Evolutionary conservation across 208 protist genomes (phyloP), one percentile per base, ranked within the genome.

Genomic region (Leishmania mexicana): DNA sequence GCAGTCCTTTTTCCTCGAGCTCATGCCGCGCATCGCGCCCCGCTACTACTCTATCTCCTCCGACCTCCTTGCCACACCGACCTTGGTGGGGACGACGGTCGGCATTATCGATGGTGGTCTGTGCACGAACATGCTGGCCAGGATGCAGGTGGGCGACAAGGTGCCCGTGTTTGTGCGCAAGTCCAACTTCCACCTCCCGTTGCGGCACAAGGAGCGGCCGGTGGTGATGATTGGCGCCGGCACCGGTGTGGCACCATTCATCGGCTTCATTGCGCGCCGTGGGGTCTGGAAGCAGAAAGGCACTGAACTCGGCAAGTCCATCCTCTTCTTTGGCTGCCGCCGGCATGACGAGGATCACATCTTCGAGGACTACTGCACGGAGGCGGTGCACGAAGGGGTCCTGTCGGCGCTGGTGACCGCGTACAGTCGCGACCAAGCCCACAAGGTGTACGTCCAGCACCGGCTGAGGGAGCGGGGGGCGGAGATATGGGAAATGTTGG

Each of bases 21-120:
- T 98, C 64, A 97, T 99, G 90, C 98, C 98, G 31, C 94, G 93
- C 42, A 93, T 98, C 64, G 85, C 95, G 62, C 96, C 95, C 42
- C 92, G 98, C 19, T 99, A 99, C 89, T 99, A 98, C 89, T 99
- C 98, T 38, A 99, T 99, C 81, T 96, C 98, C 13, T 98, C 96
- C 17, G 98, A 99, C 68, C 80, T 89, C 10, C 89, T 97, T 70
- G 85, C 81, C 35, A 88, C 96, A 75, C 91, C 94, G 24, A 88
- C 90, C 40, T 81, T 65, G 4, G 83, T 99, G 35, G 85, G 89
- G 60, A 94, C 98, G 40, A 98, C 95, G 10, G 93, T 97, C 19
- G 97, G 94, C 13, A 83, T 99, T 58, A 91, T 98, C 1, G 85
- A 97, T n/a, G 97, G 95, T 60, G 97, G 96, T 11, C 89, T 99